These are phyloP conservation scores for Prasinococcaceae sp. DNA, from an alignment of 139 green algal genomes.

Conservation along the genomic window DNA sequence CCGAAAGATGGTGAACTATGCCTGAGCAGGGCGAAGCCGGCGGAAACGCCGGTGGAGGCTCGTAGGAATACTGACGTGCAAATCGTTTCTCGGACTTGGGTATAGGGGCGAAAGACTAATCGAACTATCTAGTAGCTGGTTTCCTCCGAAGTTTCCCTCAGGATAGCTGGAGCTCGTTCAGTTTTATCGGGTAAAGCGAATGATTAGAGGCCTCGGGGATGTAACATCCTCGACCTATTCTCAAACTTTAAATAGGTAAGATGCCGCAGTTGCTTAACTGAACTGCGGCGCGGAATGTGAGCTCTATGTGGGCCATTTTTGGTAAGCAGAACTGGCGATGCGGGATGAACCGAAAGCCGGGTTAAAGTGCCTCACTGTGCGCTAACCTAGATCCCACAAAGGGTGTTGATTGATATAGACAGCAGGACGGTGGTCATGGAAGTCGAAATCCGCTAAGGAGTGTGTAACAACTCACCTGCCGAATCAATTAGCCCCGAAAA, in stretches of 20 bases:
- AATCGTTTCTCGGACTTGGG: conserved; percentile 91
- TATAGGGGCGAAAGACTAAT: conserved; percentile 98
- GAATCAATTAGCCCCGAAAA: conserved; percentile 94
- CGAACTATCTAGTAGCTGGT: conserved; percentile 94
- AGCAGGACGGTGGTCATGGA: conserved; percentile 93
- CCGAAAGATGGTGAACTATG: conserved; percentile 94
- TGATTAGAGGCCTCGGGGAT: conserved; percentile 77
- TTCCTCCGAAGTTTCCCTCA: conserved; percentile 86
- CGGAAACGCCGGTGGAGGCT: conserved; percentile 86
- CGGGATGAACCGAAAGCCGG: conserved; percentile 83
- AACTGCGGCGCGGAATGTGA: conserved; percentile 61
- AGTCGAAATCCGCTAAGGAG: conserved; percentile 94
- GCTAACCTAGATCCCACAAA: conserved; percentile 90
- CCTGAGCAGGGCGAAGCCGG: conserved; percentile 82
- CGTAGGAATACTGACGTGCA: conserved; percentile 90
- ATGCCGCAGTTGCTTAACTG: conserved; percentile 66
- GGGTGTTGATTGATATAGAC: conserved; percentile 86
- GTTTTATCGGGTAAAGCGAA: conserved; percentile 84
- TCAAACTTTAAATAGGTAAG: conserved; percentile 92
- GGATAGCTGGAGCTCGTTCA: conserved; percentile 73
- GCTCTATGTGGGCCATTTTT: conserved; percentile 84
- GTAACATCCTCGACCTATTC: conserved; percentile 76
- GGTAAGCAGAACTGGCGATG: conserved; percentile 94
- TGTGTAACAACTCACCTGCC: conserved; percentile 96
- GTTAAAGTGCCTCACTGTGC: conserved; percentile 75